These are phyloP conservation scores for Lizonia empirigonia DNA, from an alignment of 2,329 filamentous ascomycete genomes.

Conservation along the genomic window DNA sequence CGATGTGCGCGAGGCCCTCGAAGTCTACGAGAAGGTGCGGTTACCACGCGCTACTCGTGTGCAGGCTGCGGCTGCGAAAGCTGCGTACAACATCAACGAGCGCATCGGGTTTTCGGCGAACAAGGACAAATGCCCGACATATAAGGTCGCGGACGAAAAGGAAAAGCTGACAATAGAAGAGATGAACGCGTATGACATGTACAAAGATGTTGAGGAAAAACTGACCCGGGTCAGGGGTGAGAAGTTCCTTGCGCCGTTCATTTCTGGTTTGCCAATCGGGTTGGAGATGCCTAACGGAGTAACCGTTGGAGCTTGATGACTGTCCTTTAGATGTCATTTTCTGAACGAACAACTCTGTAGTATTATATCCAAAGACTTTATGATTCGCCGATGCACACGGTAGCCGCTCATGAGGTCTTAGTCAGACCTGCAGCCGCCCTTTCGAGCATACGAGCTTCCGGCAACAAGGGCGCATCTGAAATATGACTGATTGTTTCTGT, in stretches of 20 bases:
- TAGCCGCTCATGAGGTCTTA: neutral
- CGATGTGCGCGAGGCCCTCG: constrained; percentile 40
- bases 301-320: constrained; percentile 15
- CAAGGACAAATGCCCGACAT: constrained; percentile 57
- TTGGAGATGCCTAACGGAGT: constrained; percentile 18
- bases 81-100: constrained; percentile 49
- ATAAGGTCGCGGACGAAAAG: constrained; percentile 66
- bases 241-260: constrained; percentile 12
- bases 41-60: constrained; percentile 48
- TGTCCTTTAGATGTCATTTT: too few relatives aligned
- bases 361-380: too few relatives aligned
- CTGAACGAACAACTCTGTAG: neutral
- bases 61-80: constrained; percentile 46
- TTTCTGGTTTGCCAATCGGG: constrained; percentile 15
- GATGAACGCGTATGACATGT: constrained; percentile 61
- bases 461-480: neutral
- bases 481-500: too few relatives aligned
- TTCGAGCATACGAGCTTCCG: neutral
- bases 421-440: constrained; percentile 5
- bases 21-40: constrained; percentile 45
- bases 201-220: constrained; percentile 29
- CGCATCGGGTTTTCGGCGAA: constrained; percentile 62
- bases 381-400: neutral
- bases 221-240: constrained; percentile 10
- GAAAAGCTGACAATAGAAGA: constrained; percentile 70